Evolutionary conservation across 495 filamentous ascomycete genomes (phyloP).

Genomic region (Staphylotrichum longicolle): DNA sequence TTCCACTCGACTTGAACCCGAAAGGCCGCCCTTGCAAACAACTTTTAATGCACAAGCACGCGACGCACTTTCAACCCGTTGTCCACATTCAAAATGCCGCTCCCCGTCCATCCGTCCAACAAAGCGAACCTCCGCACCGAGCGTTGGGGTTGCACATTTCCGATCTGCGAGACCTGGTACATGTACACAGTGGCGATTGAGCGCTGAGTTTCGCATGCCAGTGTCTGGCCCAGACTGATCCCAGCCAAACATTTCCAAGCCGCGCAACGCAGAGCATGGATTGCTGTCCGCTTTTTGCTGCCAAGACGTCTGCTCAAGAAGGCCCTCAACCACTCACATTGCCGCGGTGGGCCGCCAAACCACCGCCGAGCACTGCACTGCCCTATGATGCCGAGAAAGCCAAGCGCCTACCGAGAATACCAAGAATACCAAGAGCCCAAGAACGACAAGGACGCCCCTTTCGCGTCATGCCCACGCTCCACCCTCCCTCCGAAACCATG

Average conservation of each 20-base stretch:
- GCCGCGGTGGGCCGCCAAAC: background rate
- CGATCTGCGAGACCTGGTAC: too few relatives aligned
- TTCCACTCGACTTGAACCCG: too few relatives aligned
- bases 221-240: slow-evolving; percentile 4
- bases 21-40: too few relatives aligned
- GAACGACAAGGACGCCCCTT: slow-evolving; percentile 9
- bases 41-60: too few relatives aligned
- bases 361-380: slow-evolving; percentile 22
- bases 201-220: background rate
- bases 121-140: too few relatives aligned
- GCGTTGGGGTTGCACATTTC: too few relatives aligned
- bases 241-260: background rate
- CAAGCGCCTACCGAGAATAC: slow-evolving; percentile 28
- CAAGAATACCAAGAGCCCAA: slow-evolving; percentile 24
- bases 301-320: slow-evolving; percentile 18
- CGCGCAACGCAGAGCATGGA: slow-evolving; percentile 1
- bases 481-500: slow-evolving; percentile 20
- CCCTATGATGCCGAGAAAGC: slow-evolving; percentile 25
- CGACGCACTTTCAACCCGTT: too few relatives aligned
- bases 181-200: background rate
- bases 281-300: slow-evolving; percentile 6
- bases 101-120: too few relatives aligned
- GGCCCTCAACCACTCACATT: slow-evolving; percentile 10
- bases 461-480: slow-evolving; percentile 21
- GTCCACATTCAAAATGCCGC: too few relatives aligned